These are phyloP conservation scores for Balansia obtecta DNA, from an alignment of 2,329 filamentous ascomycete species.

Conservation along the genomic window DNA sequence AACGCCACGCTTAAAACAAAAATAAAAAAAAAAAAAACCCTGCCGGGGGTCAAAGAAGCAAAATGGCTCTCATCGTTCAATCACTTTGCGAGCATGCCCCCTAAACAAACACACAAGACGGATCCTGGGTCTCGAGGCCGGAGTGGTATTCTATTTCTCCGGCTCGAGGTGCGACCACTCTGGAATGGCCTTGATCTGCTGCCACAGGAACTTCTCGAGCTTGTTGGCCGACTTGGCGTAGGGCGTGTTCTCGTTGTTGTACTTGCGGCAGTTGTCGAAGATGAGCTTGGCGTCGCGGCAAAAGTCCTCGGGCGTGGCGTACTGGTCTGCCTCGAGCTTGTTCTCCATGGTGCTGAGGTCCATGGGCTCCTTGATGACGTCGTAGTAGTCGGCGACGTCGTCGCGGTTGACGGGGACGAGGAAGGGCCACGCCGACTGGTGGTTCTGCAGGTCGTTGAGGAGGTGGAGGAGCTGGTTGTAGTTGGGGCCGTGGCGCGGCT, in stretches of 20 bases:
- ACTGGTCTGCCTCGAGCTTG: conserved; percentile 76
- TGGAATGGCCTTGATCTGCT: conserved; percentile 78
- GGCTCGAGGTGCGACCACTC: conserved; percentile 68
- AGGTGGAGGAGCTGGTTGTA: conserved; percentile 89
- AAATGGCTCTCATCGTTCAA: neutral
- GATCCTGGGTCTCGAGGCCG: conserved; percentile 5
- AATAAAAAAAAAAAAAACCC: neutral
- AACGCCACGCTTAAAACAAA: neutral
- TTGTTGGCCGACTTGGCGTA: conserved; percentile 95
- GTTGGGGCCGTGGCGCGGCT: conserved; percentile 90
- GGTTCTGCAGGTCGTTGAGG: conserved; percentile 90
- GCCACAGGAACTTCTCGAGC: conserved; percentile 90
- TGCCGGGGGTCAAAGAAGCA: neutral
- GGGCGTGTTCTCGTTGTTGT: conserved; percentile 90
- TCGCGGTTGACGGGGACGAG: conserved; percentile 86
- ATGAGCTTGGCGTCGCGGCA: conserved; percentile 78
- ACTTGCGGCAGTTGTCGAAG: conserved; percentile 88
- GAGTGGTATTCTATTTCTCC: conserved; percentile 24
- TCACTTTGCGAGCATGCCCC: neutral
- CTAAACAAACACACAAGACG: neutral
- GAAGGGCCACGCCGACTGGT: conserved; percentile 89
- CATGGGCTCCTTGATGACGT: conserved; percentile 97
- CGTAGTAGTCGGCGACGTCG: conserved; percentile 97
- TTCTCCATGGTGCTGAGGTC: conserved; percentile 91
- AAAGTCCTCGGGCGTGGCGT: conserved; percentile 85